Percentiles rank a stretch among this genome's conserved stretches.
Evolutionary conservation across 2,329 filamentous ascomycete species (phyloP).

Genomic region (Aspergillus quadrilineatus): DNA sequence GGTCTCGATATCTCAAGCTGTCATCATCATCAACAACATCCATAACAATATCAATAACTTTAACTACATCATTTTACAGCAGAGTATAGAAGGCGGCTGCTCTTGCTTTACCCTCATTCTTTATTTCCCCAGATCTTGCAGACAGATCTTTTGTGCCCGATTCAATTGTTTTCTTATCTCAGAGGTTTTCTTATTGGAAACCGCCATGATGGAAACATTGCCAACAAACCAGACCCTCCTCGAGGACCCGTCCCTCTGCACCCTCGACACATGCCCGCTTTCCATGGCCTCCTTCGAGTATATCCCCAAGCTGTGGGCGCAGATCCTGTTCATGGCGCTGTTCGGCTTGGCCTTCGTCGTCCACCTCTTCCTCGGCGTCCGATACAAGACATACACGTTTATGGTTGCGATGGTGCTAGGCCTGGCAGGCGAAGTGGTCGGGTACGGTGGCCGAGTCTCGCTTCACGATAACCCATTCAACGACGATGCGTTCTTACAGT

Average conservation of each 20-base stretch:
- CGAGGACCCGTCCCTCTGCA: conserved; percentile 30
- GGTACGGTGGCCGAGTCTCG: conserved; percentile 59
- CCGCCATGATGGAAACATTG: neutral
- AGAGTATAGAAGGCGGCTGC: too few species aligned
- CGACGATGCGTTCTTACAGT: conserved; percentile 45
- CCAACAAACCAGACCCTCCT: conserved; percentile 6
- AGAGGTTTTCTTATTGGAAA: too few species aligned
- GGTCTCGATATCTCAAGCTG: neutral
- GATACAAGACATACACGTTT: conserved; percentile 53
- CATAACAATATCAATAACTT: too few species aligned
- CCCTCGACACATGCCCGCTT: conserved; percentile 37
- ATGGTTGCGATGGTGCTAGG: conserved; percentile 56
- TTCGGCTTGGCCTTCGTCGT: conserved; percentile 49
- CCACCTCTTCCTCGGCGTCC: conserved; percentile 44
- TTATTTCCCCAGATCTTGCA: too few species aligned
- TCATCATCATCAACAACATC: neutral
- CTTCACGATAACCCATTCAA: conserved; percentile 53
- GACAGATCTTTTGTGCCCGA: too few species aligned
- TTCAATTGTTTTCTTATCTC: too few species aligned
- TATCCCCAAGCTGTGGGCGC: conserved; percentile 54
- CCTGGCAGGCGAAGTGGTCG: conserved; percentile 56
- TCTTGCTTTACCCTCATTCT: too few species aligned
- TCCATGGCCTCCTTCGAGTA: conserved; percentile 52
- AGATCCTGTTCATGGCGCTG: conserved; percentile 52
- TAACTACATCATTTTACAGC: too few species aligned